Percentiles rank a stretch among this genome's conserved stretches.
Conservation (phyloP, 176 grass and related monocot genomes). For the Triticum urartu region DNA sequence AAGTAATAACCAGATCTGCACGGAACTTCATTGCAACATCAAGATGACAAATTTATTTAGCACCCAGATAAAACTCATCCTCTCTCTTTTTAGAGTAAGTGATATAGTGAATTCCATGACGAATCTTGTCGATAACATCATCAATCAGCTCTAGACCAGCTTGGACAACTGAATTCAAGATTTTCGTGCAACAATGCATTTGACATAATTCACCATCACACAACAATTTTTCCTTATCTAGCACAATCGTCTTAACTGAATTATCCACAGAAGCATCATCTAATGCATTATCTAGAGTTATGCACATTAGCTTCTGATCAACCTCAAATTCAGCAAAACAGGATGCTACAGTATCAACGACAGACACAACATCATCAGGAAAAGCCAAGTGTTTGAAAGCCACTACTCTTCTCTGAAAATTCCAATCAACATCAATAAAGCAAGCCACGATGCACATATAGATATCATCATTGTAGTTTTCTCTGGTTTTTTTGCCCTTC, state of each 20-base stretch:
- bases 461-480: not conserved
- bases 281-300: conserved; percentile 26
- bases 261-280: conserved; percentile 20
- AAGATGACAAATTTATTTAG: conserved; percentile 12
- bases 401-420: conserved; percentile 28
- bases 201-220: conserved; percentile 32
- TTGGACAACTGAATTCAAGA: conserved; percentile 6
- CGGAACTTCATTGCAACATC: conserved; percentile 30
- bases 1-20: no score
- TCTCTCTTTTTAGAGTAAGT: not conserved
- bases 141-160: conserved; percentile 16
- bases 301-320: conserved; percentile 32
- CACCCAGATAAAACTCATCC: conserved; percentile 19
- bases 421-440: conserved; percentile 34
- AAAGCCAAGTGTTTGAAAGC: conserved; percentile 23
- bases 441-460: conserved; percentile 21
- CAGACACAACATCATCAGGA: conserved; percentile 21
- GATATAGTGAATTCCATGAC: conserved; percentile 27
- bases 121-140: conserved; percentile 24
- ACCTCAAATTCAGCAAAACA: not conserved
- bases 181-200: conserved; percentile 11
- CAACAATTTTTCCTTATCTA: not conserved
- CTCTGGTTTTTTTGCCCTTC: conserved; percentile 7
- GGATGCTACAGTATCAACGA: not conserved
- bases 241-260: conserved; percentile 22